These are phyloP conservation scores for Leccinellum rugosiceps DNA, from an alignment of 768 basidiomycete species.

Conservation along the genomic window DNA sequence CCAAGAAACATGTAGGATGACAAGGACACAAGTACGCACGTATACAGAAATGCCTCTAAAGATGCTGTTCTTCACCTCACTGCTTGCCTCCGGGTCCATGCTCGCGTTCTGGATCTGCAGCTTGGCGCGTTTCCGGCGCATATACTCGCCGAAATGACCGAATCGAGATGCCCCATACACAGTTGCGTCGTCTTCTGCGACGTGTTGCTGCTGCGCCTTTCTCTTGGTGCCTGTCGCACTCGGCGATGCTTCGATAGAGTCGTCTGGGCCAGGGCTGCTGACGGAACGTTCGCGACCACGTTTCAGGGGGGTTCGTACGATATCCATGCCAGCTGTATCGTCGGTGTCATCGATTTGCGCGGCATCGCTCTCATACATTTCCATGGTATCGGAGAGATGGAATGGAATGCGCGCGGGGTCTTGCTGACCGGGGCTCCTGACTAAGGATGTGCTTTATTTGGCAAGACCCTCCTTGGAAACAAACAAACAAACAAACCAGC, in stretches of 20 bases:
- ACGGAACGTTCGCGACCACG: constrained; percentile 32
- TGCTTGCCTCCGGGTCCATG: constrained; percentile 26
- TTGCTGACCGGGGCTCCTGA: constrained; percentile 10
- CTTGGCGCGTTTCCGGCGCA: constrained; percentile 88
- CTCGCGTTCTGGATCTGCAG: constrained; percentile 74
- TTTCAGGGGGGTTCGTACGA: constrained; percentile 34
- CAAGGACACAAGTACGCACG: constrained; percentile 45
- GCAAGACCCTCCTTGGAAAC: neutral
- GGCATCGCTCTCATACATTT: constrained; percentile 6
- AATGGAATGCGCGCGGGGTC: too few species aligned
- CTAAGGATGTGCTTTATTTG: constrained; percentile 9
- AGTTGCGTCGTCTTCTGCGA: constrained; percentile 35
- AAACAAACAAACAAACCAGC: constrained; percentile 8
- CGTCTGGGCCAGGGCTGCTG: constrained; percentile 5
- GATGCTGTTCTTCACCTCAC: constrained; percentile 41
- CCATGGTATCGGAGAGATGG: constrained; percentile 24
- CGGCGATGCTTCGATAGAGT: neutral
- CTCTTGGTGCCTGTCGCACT: constrained; percentile 13
- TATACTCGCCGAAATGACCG: constrained; percentile 84
- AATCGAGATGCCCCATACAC: constrained; percentile 79
- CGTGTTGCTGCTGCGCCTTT: constrained; percentile 13
- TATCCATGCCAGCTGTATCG: constrained; percentile 20
- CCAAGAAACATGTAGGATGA: neutral
- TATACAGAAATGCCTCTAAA: constrained; percentile 79
- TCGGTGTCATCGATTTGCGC: constrained; percentile 12